Evolutionary conservation across 371 early-diverging fungal genomes (phyloP).

Genomic region (Lichtheimia hyalospora): DNA sequence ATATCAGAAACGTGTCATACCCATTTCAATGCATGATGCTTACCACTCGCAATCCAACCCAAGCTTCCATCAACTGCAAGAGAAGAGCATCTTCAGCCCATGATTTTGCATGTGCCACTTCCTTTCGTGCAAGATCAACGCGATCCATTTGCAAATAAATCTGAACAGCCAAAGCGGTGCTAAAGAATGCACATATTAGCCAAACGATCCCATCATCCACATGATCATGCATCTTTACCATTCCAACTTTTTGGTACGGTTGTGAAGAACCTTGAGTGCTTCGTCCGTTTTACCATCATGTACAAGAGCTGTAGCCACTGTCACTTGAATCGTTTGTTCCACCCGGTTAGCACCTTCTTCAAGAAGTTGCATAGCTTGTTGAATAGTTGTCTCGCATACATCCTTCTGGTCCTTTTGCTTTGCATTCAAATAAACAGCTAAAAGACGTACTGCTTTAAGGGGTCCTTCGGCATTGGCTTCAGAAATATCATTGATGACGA

Average conservation of each 20-base stretch:
- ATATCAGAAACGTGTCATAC: neutral
- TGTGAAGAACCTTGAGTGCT: slow-evolving; percentile 65
- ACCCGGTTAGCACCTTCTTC: slow-evolving; percentile 46
- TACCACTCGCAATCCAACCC: slow-evolving; percentile 77
- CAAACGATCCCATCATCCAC: too few relatives aligned
- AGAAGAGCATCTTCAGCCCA: slow-evolving; percentile 92
- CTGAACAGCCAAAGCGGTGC: slow-evolving; percentile 78
- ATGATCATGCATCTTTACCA: slow-evolving; percentile 46
- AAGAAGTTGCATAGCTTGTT: slow-evolving; percentile 42
- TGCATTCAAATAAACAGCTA: slow-evolving; percentile 54
- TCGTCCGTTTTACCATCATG: slow-evolving; percentile 48
- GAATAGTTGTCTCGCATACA: slow-evolving; percentile 13
- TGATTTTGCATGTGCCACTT: slow-evolving; percentile 65
- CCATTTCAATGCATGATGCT: too few relatives aligned
- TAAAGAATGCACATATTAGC: slow-evolving; percentile 19
- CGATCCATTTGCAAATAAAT: slow-evolving; percentile 82
- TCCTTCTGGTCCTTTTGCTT: slow-evolving; percentile 28
- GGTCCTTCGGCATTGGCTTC: slow-evolving; percentile 28
- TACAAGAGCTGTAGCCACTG: slow-evolving; percentile 42
- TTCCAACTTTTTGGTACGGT: slow-evolving; percentile 77
- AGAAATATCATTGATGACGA: slow-evolving; percentile 58
- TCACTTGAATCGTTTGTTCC: slow-evolving; percentile 48
- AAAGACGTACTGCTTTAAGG: slow-evolving; percentile 53
- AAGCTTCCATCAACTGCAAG: slow-evolving; percentile 92
- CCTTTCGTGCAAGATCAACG: slow-evolving; percentile 84